These are phyloP conservation scores for Cladosporium sp. DNA, from an alignment of 2,329 filamentous ascomycete species.

Conservation along the genomic window DNA sequence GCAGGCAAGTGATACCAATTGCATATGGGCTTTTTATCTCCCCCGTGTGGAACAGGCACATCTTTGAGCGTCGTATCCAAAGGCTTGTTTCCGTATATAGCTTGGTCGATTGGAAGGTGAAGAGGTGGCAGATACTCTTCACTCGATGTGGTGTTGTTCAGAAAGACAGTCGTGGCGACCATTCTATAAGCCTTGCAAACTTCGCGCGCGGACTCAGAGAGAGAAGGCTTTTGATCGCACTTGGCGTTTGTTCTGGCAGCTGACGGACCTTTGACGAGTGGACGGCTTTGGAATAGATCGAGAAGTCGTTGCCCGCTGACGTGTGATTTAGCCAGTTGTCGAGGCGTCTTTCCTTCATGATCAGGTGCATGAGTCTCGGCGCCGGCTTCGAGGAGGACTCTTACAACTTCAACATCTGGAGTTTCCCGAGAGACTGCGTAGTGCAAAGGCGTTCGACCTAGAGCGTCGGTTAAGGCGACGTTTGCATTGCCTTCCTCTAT, in stretches of 20 bases:
- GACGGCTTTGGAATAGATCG: not conserved
- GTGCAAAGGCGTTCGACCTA: too few relatives aligned
- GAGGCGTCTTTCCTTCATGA: too few relatives aligned
- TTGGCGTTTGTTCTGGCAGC: not conserved
- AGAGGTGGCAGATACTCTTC: not conserved
- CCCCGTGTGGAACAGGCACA: too few relatives aligned
- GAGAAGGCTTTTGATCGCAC: not conserved
- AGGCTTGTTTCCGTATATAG: not conserved
- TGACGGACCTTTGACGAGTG: not conserved
- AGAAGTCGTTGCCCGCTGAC: too few relatives aligned
- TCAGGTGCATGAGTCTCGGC: not conserved
- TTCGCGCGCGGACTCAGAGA: not conserved
- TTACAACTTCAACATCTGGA: not conserved
- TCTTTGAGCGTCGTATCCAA: not conserved
- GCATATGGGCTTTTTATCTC: constrained; percentile 27
- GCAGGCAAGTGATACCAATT: constrained; percentile 50
- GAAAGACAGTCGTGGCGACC: not conserved
- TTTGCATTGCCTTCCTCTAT: too few relatives aligned
- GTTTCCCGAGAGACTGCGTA: too few relatives aligned
- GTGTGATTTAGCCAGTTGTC: too few relatives aligned
- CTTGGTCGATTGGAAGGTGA: not conserved
- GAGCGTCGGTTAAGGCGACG: too few relatives aligned
- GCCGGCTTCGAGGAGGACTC: not conserved
- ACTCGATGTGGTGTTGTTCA: not conserved
- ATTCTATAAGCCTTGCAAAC: not conserved